These are phyloP conservation scores for Penicillium sp. DNA, from an alignment of 2,329 filamentous ascomycete genomes.

Conservation along the genomic window DNA sequence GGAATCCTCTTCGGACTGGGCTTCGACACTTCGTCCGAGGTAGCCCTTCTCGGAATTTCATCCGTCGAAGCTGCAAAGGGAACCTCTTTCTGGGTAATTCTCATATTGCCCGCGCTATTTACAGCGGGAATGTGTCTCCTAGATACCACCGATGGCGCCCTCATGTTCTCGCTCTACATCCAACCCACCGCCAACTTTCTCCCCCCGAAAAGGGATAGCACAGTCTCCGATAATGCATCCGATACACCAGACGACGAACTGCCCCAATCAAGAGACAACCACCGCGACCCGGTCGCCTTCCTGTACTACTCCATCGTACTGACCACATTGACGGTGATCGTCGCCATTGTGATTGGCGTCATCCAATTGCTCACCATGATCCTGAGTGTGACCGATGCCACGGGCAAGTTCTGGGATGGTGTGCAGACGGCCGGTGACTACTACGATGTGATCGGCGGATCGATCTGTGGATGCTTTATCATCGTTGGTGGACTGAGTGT, in stretches of 20 bases:
- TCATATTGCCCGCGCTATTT: conserved; percentile 87
- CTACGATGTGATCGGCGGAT: conserved; percentile 82
- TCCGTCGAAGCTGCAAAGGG: conserved; percentile 82
- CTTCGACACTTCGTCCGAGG: conserved; percentile 93
- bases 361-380: conserved; percentile 80
- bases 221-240: conserved; percentile 15
- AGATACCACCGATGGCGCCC: conserved; percentile 86
- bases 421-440: conserved; percentile 73
- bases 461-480: conserved; percentile 81
- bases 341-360: conserved; percentile 80
- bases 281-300: conserved; percentile 83
- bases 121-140: conserved; percentile 94
- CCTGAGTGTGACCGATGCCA: conserved; percentile 70
- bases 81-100: conserved; percentile 88
- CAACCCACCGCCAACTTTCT: conserved; percentile 45
- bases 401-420: conserved; percentile 86
- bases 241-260: conserved; percentile 18
- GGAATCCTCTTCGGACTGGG: conserved; percentile 87
- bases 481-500: conserved; percentile 73
- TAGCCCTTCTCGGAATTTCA: conserved; percentile 86
- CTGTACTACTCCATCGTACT: conserved; percentile 91
- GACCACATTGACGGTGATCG: conserved; percentile 76
- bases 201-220: conserved; percentile 25
- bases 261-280: conserved; percentile 34
- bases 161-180: conserved; percentile 94